Conservation (phyloP, 345 rosid genomes). For the Camelina sativa region DNA sequence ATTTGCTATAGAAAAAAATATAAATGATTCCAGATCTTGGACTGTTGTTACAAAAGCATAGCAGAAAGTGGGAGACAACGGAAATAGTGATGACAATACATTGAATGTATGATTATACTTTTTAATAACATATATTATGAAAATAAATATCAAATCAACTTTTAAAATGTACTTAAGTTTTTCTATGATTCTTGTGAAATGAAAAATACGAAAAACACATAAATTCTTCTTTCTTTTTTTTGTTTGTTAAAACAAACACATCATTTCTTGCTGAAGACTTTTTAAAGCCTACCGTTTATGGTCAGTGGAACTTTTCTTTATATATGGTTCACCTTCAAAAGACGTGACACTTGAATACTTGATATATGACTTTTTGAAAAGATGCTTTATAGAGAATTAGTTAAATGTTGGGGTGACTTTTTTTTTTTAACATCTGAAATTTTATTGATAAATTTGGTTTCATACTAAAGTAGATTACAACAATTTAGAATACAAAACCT, state of each 20-base stretch:
- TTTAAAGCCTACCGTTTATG: not conserved
- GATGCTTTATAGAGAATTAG: slow-evolving; percentile 12
- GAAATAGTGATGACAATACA: slow-evolving; percentile 14
- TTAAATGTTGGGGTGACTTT: not conserved
- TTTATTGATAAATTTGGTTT: too few species aligned
- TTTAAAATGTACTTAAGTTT: not conserved
- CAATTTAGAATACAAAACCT: too few species aligned
- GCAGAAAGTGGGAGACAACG: slow-evolving; percentile 37
- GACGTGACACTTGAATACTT: slow-evolving; percentile 21
- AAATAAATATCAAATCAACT: slow-evolving; percentile 26
- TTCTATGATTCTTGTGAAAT: slow-evolving; percentile 6
- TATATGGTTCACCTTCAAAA: slow-evolving; percentile 2
- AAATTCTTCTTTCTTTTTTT: too few species aligned
- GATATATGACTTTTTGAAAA: slow-evolving; percentile 14
- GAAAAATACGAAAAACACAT: slow-evolving; percentile 1
- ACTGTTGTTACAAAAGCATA: slow-evolving; percentile 23
- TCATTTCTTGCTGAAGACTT: slow-evolving; percentile 18
- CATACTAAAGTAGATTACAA: too few species aligned
- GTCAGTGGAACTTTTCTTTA: not conserved
- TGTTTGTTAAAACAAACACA: not conserved
- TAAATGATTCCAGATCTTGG: slow-evolving; percentile 22
- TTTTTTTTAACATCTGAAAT: too few species aligned
- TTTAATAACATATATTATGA: not conserved
- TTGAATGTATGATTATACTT: slow-evolving; percentile 12
- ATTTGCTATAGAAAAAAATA: not conserved